Evolutionary conservation across 768 basidiomycete genomes (phyloP), one percentile per base, ranked within the genome.

Genomic region (Pholiota microspora): DNA sequence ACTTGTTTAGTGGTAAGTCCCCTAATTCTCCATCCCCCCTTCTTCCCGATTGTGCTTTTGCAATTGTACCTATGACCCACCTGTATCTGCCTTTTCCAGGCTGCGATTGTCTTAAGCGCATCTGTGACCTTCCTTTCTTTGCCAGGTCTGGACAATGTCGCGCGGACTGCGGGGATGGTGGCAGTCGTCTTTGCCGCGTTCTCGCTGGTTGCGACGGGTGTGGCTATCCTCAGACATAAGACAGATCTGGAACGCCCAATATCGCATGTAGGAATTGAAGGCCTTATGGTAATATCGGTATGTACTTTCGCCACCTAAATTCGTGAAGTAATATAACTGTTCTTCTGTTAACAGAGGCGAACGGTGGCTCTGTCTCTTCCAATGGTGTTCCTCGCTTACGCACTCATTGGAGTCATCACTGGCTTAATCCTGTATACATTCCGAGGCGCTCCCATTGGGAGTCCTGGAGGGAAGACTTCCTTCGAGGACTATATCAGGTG

Each of bases 51-150:
- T n/a, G 36, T 7, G 8, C 16, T 13, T 13, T 18, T 36, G 35
- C 35, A 7, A 23, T 38, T 42, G 16, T 42, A 42, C 51, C 32
- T 18, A 51, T 49, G 27, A 35, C 52, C 52, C 57, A 60, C 53
- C 61, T 45, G 55, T 51, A 46, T 61, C 23, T 58, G 51, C 34
- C 16, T 12, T 10, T 50, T 45, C 21, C 67, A 92, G 90, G 88
- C 89, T 62, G 90, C 90, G 25, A 78, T 92, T 54, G 78, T 92
- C 21, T 73, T 92, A 54, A 91, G 91, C 60, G 86, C 89, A 28
- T 88, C 89, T 35, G 86, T 91, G 53, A 91, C 89, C 24, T 85
- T 92, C 71, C 79, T 93, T 65, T 82, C 88, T 48, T 77, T 93
- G 50, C 89, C 91, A 61, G 87, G 85, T 34, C 60, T 93, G 68